Percentiles rank a stretch among this genome's conserved stretches.
phyloP scores from a whole-genome alignment of 441 rosid species.

The Erysimum cheiri region DNA sequence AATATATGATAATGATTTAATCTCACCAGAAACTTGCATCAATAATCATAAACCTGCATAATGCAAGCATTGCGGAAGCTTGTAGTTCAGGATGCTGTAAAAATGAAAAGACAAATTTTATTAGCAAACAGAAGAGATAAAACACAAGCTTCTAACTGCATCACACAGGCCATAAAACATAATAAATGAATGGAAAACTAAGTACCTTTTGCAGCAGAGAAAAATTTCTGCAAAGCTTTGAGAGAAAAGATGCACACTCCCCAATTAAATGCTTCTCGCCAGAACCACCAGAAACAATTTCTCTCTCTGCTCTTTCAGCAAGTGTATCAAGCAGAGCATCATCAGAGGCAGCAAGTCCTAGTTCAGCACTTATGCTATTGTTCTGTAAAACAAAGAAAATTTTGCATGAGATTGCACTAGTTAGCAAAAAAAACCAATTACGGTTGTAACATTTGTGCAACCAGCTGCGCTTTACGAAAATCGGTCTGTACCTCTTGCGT shows the following conservation, averaged over 20 bases:
- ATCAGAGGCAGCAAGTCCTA: slow-evolving; percentile 95
- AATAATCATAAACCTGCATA: slow-evolving; percentile 93
- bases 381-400: slow-evolving; percentile 58
- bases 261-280: slow-evolving; percentile 78
- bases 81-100: slow-evolving; percentile 90
- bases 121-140: slow-evolving; percentile 22
- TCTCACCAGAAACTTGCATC: slow-evolving; percentile 90
- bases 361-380: slow-evolving; percentile 83
- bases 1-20: slow-evolving; percentile 30
- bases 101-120: slow-evolving; percentile 20
- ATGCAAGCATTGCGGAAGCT: slow-evolving; percentile 97
- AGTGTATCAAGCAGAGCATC: slow-evolving; percentile 88
- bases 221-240: slow-evolving; percentile 93
- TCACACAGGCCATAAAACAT: slow-evolving; percentile 6
- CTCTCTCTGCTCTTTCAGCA: slow-evolving; percentile 90
- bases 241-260: slow-evolving; percentile 77
- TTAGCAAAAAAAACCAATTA: slow-evolving; percentile 6
- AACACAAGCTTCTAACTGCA: slow-evolving; percentile 7
- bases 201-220: slow-evolving; percentile 85
- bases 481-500: slow-evolving; percentile 56
- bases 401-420: slow-evolving; percentile 18
- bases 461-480: slow-evolving; percentile 9
- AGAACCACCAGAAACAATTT: slow-evolving; percentile 79
- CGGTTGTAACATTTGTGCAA: slow-evolving; percentile 18
- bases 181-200: slow-evolving; percentile 23